Evolutionary conservation across 306 rosid genomes (phyloP).

Genomic region (Betula pendula): DNA sequence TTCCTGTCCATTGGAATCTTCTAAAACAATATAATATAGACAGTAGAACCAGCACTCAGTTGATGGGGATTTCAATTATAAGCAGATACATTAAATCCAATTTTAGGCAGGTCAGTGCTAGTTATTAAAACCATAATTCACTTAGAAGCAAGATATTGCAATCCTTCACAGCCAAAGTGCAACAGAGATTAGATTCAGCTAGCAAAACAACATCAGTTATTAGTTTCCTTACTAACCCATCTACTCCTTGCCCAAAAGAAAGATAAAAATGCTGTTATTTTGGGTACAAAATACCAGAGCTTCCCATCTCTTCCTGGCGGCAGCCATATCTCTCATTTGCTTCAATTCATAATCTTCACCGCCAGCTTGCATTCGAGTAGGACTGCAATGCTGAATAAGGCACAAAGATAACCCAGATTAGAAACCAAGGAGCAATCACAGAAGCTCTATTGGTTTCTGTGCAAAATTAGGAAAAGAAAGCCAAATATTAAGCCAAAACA

Average conservation of each 20-base stretch:
- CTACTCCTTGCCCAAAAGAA: not conserved
- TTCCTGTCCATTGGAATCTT: not conserved
- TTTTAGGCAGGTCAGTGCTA: not conserved
- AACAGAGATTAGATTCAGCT: constrained; percentile 15
- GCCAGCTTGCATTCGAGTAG: constrained; percentile 53
- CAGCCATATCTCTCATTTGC: constrained; percentile 90
- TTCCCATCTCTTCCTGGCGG: constrained; percentile 96
- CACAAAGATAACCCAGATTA: constrained; percentile 10
- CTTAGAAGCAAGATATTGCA: not conserved
- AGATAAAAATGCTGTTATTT: not conserved
- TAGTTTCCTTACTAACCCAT: not conserved
- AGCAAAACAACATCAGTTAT: constrained; percentile 3
- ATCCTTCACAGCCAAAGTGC: not conserved
- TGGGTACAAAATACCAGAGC: constrained; percentile 64
- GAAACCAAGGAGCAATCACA: not conserved
- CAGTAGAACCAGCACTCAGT: not conserved
- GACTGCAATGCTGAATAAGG: constrained; percentile 35
- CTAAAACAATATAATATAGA: not conserved
- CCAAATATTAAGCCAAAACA: not conserved
- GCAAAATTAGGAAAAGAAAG: not conserved
- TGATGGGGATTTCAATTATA: not conserved
- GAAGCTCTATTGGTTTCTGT: not conserved
- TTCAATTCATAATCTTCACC: constrained; percentile 76
- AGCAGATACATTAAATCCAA: not conserved
- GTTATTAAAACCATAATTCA: not conserved